Base-by-base conservation (phyloP, 1,284 basidiomycete genomes). In the Trichosporon coremiiforme region DNA sequence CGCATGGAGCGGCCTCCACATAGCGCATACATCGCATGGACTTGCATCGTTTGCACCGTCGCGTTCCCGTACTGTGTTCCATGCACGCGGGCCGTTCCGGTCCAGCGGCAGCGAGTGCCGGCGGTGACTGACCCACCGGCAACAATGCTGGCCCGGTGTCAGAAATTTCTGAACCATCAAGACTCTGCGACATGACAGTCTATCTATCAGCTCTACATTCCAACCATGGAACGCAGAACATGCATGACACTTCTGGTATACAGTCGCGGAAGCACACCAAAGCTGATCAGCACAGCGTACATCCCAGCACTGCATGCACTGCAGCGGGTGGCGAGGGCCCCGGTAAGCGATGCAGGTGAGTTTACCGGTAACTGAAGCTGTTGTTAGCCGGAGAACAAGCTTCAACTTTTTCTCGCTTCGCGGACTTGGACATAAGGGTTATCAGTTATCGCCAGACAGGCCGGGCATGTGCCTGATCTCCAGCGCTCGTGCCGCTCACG, bases 371-470 rank as follows among this genome's bases (percentile, higher is more conserved):
- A 53, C 20, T 20, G 47, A 0, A 2, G 5, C 3, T 1, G 5
- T 2, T 10, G 47, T 53, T 53, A 53, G 4, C 47, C 47, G 47
- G 47, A 9, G 36, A 38, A 10, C 17, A 53, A 53, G 47, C 47
- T n/a, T 53, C 47, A 53, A 53, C 47, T 53, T 53, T 53, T 53
- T 53, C 20, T 53, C 47, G 47, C n/a, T 53, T 20, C 47, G 47
- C 47, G 47, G 47, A 53, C 47, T n/a, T 20, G n/a, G 20, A 22
- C 47, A 53, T 53, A 53, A 53, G 47, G 20, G 47, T 53, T 53
- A 53, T 53, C 47, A 53, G 7, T 53, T 53, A 53, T 53, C 47
- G 47, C 47, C 47, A 20, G 47, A 22, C 20, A 53, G 47, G 47
- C 47, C 8, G 15, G 20, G n/a, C 47, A 53, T 20, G 47, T 53